These are phyloP conservation scores for Lactarius hengduanensis DNA, from an alignment of 768 basidiomycete species.

Conservation along the genomic window DNA sequence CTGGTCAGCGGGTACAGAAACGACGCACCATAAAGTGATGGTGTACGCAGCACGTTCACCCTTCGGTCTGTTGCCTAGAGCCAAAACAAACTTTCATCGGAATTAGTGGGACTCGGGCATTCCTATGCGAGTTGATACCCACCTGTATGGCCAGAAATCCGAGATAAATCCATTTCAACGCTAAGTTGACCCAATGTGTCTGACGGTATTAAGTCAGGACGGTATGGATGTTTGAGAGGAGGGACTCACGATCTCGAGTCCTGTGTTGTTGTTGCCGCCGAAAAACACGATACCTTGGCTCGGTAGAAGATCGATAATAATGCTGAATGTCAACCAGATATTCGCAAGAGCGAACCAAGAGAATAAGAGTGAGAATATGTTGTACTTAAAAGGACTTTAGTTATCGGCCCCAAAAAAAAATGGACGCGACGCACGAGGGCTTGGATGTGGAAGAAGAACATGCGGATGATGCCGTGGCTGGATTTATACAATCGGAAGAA, in stretches of 20 bases:
- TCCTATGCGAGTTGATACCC: constrained; percentile 22
- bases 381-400: constrained; percentile 56
- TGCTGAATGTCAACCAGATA: constrained; percentile 93
- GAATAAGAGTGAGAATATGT: constrained; percentile 80
- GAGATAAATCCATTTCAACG: constrained; percentile 84
- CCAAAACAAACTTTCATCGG: constrained; percentile 56
- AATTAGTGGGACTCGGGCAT: not conserved
- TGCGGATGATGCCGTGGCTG: constrained; percentile 82
- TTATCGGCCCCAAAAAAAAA: not conserved
- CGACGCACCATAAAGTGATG: constrained; percentile 63
- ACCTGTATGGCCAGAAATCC: constrained; percentile 79
- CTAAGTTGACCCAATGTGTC: constrained; percentile 89
- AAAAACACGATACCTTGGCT: constrained; percentile 55
- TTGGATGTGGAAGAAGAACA: constrained; percentile 97
- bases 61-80: constrained; percentile 81
- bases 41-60: constrained; percentile 77
- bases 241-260: constrained; percentile 52
- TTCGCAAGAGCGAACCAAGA: constrained; percentile 94
- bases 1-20: not conserved
- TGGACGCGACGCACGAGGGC: constrained; percentile 60
- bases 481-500: constrained; percentile 89
- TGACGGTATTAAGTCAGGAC: constrained; percentile 32
- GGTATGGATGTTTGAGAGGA: not conserved
- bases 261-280: constrained; percentile 48
- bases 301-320: constrained; percentile 88